Evolutionary conservation across 2,329 filamentous ascomycete species (phyloP), one percentile per base, ranked within the genome.

Genomic region (Pseudopyricularia javanii): DNA sequence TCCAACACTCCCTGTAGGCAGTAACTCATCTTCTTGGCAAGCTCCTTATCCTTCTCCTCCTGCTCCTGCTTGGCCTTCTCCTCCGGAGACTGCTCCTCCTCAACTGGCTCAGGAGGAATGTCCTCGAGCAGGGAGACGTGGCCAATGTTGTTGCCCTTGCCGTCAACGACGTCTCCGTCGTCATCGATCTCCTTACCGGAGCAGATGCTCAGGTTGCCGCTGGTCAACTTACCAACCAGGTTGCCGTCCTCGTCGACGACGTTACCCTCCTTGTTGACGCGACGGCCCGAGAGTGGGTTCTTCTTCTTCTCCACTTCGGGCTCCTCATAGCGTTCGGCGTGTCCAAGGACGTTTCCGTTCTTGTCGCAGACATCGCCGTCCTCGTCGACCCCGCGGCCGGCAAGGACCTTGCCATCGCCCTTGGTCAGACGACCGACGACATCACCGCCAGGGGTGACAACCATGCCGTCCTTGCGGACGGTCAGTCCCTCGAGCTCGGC

Each of bases 281-380:
- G 71, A 50, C 74, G 73, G 20, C 78, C 79, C 1, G 71, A 68
- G 58, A 80, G 72, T 47, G 75, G 73, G 54, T 71, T 75, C 58
- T 74, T 67, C 54, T 75, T 69, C 64, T 73, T 74, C 63, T 75
- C 69, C 4, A 70, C 81, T 59, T 72, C 74, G 11, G 71, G 69
- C 61, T 79, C 75, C 58, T 79, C 74, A 77, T 77, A 82, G 20
- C 79, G 71, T 64, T 82, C 79, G 1, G 79, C 78, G 56, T 76
- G 74, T 28, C 77, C 79, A 2, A 82, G 64, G 1, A 70, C 63
- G 56, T 82, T 82, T 32, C 79, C 79, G 62, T 88, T 90, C 65
- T 82, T 83, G 71, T 93, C 88, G 53, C 86, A 74, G 32, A 94
- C 82, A 54, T 93, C 88, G 35, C 88, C 88, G 57, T 94, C 88